Evolutionary conservation across 139 green algal species (phyloP), one percentile per base, ranked within the genome.

Genomic region (Chlorella sp.): DNA sequence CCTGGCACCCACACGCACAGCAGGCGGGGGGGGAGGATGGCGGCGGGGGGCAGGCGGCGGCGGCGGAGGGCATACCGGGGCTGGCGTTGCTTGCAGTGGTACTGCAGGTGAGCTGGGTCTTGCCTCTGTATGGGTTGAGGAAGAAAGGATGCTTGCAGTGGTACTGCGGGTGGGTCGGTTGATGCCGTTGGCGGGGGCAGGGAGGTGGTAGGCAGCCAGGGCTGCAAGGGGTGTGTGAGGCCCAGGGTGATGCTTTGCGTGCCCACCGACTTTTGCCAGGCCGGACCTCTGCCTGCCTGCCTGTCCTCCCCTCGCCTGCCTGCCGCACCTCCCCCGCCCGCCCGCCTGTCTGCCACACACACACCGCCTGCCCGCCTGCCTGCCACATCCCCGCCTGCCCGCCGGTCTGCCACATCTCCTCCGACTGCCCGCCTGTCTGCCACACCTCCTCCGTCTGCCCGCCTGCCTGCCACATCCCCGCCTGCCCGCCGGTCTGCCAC

Each of bases 21-120:
- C 87, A 81, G 77, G 79, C 32, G 2, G 66, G 28, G 18, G 61
- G 39, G 0, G 79, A n/a, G 36, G 64, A 77, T 18, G 79, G 4
- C 37, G 57, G 3, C 11, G 24, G 32, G 24, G 32, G n/a, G 64
- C 61, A 16, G 28, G 87, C 61, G 39, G 79, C 37, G 5, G 84
- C 39, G 0, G 84, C 84, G 12, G 84, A 88, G 3, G 84, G 84
- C 39, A 88, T 88, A 32, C 84, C 84, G 3, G 84, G 84, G 28
- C 84, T 88, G 84, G 61, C 39, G 3, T 66, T 37, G 12, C 84
- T 88, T 30, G 84, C 53, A 39, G 14, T 28, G 39, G 26, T 24
- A 26, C 66, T 88, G 39, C 84, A 88, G 84, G 84, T 80, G 30
- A 32, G 84, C 19, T 5, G 80, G 24, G 36, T 24, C 36, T 11